These are phyloP conservation scores for Lecanicillium sp. DNA, from an alignment of 2,329 filamentous ascomycete species.

Conservation along the genomic window DNA sequence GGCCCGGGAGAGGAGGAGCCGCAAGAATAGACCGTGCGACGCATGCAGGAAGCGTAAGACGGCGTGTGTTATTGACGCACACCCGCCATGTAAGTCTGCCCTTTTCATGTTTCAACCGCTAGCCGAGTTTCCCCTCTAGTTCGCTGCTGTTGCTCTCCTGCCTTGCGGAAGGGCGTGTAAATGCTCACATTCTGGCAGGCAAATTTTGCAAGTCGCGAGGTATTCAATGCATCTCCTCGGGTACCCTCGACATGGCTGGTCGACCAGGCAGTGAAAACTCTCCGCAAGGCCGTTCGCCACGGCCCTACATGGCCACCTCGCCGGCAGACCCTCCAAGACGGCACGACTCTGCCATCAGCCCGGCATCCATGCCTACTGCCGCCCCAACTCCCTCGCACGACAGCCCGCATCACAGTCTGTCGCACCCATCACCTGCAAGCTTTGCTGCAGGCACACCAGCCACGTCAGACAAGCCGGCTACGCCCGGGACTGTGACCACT, in stretches of 20 bases:
- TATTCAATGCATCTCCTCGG: conserved; percentile 9
- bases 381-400: conserved; percentile 3
- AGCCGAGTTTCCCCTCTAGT: too few species aligned
- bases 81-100: conserved; percentile 33
- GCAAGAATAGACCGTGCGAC: conserved; percentile 39
- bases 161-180: not conserved
- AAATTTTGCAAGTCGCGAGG: conserved; percentile 9
- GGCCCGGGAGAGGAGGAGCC: conserved; percentile 31
- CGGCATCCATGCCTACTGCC: conserved; percentile 1
- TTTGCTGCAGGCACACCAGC: not conserved
- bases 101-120: not conserved
- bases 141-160: too few species aligned
- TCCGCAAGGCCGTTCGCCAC: conserved; percentile 5
- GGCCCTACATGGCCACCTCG: conserved; percentile 1
- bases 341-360: not conserved
- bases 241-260: conserved; percentile 2
- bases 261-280: not conserved
- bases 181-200: conserved; percentile 1
- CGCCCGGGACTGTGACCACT: conserved; percentile 5
- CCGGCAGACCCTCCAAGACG: conserved; percentile 1
- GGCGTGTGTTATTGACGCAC: conserved; percentile 35
- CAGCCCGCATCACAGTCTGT: conserved; percentile 5
- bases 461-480: not conserved
- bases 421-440: not conserved
- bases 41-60: conserved; percentile 36